phyloP scores from a whole-genome alignment of 2,329 filamentous ascomycete species.

The Verticillium zaregamsianum region DNA sequence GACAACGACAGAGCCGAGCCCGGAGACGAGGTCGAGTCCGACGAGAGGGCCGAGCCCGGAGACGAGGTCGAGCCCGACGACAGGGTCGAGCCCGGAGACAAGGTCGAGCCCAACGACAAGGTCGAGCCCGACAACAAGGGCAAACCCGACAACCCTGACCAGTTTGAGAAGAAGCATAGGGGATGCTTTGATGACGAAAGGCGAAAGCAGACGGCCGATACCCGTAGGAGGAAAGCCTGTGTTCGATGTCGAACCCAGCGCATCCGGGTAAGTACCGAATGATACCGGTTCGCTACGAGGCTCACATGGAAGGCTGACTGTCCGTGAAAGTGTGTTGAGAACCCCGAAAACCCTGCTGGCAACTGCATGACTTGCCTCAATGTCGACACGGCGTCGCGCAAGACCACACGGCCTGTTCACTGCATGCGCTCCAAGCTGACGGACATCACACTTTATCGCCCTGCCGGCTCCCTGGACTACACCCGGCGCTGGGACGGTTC shows the following conservation, averaged over 20 bases:
- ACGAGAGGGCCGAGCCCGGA: too few species aligned
- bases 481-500: constrained; percentile 39
- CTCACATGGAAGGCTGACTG: neutral
- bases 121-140: too few species aligned
- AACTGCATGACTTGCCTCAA: constrained; percentile 35
- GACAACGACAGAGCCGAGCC: neutral
- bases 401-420: constrained; percentile 38
- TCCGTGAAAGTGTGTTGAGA: constrained; percentile 28
- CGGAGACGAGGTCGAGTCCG: too few species aligned
- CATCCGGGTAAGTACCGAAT: constrained; percentile 29
- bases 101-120: too few species aligned
- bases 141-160: neutral
- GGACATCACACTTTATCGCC: constrained; percentile 34
- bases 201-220: constrained; percentile 27
- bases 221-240: constrained; percentile 33
- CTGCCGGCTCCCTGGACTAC: constrained; percentile 33
- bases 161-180: neutral
- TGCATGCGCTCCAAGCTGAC: constrained; percentile 40
- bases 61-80: too few species aligned
- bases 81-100: too few species aligned
- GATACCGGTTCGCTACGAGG: neutral
- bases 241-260: constrained; percentile 42
- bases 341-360: constrained; percentile 22
- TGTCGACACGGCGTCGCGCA: constrained; percentile 34
- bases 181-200: constrained; percentile 16